These are phyloP conservation scores for Penicillium glabrum DNA, from an alignment of 2,329 filamentous ascomycete genomes.

Conservation along the genomic window DNA sequence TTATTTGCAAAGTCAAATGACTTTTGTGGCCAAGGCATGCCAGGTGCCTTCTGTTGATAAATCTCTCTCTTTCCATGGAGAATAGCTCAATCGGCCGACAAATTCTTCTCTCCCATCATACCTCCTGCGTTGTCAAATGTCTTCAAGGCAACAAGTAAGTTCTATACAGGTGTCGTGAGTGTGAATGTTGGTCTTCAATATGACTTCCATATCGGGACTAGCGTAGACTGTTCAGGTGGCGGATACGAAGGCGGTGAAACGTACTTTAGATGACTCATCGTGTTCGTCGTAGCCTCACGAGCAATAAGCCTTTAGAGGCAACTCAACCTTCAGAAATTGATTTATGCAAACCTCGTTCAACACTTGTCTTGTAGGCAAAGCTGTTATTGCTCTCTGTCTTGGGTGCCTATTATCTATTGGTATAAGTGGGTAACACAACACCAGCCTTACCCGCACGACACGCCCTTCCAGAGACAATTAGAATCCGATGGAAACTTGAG, in stretches of 20 bases:
- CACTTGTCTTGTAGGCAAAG: neutral
- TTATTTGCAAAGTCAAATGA: too few relatives aligned
- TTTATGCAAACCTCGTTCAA: neutral
- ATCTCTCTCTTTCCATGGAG: too few relatives aligned
- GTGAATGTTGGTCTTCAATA: neutral
- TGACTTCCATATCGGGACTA: neutral
- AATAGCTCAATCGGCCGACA: too few relatives aligned
- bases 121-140: too few relatives aligned
- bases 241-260: neutral
- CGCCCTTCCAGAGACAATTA: conserved; percentile 31
- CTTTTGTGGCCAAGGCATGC: too few relatives aligned
- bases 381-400: neutral
- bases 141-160: too few relatives aligned
- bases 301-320: neutral
- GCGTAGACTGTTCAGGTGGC: neutral
- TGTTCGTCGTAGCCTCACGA: neutral
- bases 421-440: neutral
- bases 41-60: too few relatives aligned
- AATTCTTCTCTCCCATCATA: too few relatives aligned
- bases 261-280: neutral
- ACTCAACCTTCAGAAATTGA: neutral
- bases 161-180: too few relatives aligned
- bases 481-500: conserved; percentile 35
- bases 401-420: neutral
- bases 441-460: neutral